Percentiles rank a stretch among this genome's conserved stretches.
These are phyloP conservation scores for Ceratocystis colombiana DNA, from an alignment of 2,329 filamentous ascomycete genomes.

Conservation along the genomic window DNA sequence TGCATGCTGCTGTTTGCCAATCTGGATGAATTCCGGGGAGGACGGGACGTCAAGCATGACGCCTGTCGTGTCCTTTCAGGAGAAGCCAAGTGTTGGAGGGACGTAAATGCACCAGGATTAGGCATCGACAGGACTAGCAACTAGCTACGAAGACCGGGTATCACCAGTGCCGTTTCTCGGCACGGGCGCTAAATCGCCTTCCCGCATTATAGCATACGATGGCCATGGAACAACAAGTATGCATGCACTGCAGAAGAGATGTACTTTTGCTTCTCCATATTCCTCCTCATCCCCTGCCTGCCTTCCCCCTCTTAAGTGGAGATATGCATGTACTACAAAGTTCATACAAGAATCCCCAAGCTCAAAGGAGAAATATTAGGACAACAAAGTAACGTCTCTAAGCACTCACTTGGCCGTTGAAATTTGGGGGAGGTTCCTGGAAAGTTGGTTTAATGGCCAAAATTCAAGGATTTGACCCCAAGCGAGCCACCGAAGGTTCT, in stretches of 20 bases:
- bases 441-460: not conserved
- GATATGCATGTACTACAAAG: not conserved
- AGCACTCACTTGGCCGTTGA: not conserved
- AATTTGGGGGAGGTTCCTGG: not conserved
- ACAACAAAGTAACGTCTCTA: not conserved
- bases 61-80: not conserved
- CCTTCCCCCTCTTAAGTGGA: too few species aligned
- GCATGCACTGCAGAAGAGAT: not conserved
- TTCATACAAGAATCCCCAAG: not conserved
- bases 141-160: not conserved
- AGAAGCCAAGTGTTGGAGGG: not conserved
- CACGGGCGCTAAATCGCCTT: not conserved
- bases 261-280: not conserved
- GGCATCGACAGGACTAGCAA: not conserved
- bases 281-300: not conserved
- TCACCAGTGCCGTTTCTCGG: not conserved
- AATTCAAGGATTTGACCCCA: not conserved
- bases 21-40: not conserved
- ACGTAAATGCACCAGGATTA: not conserved
- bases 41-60: not conserved
- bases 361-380: not conserved
- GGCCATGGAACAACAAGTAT: not conserved
- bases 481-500: not conserved
- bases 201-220: not conserved
- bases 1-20: not conserved